Evolutionary conservation across 2,329 filamentous ascomycete species (phyloP).

Genomic region (Trichoderma sp.): DNA sequence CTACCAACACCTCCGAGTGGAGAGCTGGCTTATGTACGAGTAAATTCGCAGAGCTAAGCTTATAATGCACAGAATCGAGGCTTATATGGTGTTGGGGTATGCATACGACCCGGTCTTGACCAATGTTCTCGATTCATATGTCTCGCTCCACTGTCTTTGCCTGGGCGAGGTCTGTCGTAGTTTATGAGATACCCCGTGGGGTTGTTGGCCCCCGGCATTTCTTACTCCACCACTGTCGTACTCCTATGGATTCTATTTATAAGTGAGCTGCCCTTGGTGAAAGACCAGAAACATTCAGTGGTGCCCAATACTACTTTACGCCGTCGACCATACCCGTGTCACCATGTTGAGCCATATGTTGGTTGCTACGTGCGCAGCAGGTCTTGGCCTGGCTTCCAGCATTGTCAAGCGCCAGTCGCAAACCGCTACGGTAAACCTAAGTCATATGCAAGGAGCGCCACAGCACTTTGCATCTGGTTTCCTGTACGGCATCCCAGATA

Average conservation of each 20-base stretch:
- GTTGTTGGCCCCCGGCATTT: not conserved
- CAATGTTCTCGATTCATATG: too few species aligned
- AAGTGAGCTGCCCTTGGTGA: too few species aligned
- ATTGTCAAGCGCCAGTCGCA: not conserved
- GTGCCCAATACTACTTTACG: not conserved
- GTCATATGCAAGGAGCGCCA: conserved; percentile 12
- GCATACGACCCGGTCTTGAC: not conserved
- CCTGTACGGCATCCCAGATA: conserved; percentile 25
- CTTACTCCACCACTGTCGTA: not conserved
- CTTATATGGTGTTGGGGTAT: not conserved
- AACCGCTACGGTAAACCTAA: conserved; percentile 14
- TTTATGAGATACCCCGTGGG: not conserved
- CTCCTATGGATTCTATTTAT: not conserved
- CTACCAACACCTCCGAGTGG: not conserved
- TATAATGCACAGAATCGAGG: not conserved
- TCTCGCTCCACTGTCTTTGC: not conserved
- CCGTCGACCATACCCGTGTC: not conserved
- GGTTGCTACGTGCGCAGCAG: not conserved
- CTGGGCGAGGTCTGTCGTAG: not conserved
- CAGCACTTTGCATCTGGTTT: conserved; percentile 26
- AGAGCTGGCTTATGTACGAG: not conserved
- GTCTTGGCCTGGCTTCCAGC: not conserved
- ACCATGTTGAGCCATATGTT: conserved; percentile 4
- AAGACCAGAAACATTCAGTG: too few species aligned
- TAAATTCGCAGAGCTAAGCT: not conserved